Conservation (phyloP, 345 rosid genomes). For the Nasturtium officinale region DNA sequence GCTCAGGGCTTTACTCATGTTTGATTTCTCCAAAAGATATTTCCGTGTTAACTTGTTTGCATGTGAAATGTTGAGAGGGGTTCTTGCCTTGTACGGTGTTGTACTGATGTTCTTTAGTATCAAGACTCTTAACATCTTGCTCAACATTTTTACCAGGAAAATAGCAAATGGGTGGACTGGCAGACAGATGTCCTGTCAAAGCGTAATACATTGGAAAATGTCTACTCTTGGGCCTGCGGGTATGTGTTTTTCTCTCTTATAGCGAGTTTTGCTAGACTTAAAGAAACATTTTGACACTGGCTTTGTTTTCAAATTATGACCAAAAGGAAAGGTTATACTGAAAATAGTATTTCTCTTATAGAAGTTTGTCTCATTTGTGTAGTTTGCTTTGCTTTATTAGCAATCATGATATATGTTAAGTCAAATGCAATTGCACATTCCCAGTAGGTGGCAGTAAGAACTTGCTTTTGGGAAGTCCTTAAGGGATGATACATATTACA, state of each 20-base stretch:
- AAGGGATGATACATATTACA: conserved; percentile 14
- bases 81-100: conserved; percentile 16
- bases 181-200: conserved; percentile 66
- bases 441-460: conserved; percentile 19
- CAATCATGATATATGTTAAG: conserved; percentile 8
- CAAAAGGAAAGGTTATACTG: conserved; percentile 7
- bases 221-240: conserved; percentile 92
- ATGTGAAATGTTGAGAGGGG: conserved; percentile 14
- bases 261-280: neutral
- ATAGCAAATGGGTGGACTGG: conserved; percentile 75
- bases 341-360: conserved; percentile 13
- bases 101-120: conserved; percentile 2
- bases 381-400: conserved; percentile 25
- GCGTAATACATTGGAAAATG: conserved; percentile 84
- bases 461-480: conserved; percentile 18
- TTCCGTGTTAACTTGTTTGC: conserved; percentile 8
- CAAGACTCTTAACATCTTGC: conserved; percentile 4
- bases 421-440: conserved; percentile 17
- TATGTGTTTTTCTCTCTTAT: conserved; percentile 44
- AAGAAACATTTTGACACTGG: conserved; percentile 3
- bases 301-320: conserved; percentile 9
- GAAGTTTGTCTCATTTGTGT: conserved; percentile 10
- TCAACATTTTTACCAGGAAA: conserved; percentile 53
- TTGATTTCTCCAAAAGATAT: conserved; percentile 16
- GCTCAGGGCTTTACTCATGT: conserved; percentile 5